Conservation (phyloP, 2,329 filamentous ascomycete species). For the Aspergillus pseudoglaucus region DNA sequence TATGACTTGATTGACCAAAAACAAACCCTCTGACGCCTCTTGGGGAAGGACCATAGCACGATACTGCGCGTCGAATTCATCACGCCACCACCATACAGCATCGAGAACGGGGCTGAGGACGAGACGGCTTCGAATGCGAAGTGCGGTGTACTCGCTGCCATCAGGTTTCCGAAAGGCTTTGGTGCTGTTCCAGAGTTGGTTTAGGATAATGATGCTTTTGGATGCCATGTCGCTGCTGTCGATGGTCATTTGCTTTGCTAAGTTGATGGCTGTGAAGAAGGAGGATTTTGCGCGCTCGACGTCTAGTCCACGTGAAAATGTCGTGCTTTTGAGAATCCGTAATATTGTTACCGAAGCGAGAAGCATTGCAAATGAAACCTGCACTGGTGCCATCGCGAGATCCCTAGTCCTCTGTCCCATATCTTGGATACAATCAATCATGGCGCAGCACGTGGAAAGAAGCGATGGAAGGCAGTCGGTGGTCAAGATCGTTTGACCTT, state of each 20-base stretch:
- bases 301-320: constrained; percentile 23
- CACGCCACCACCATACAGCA: constrained; percentile 39
- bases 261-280: constrained; percentile 32
- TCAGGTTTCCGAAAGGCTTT: constrained; percentile 36
- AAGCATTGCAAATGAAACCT: constrained; percentile 24
- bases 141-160: constrained; percentile 25
- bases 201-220: constrained; percentile 28
- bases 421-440: constrained; percentile 24
- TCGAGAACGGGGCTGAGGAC: constrained; percentile 33
- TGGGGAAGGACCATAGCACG: constrained; percentile 9
- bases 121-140: constrained; percentile 37
- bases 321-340: constrained; percentile 33
- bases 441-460: constrained; percentile 21
- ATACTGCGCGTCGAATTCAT: constrained; percentile 31
- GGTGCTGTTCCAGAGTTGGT: constrained; percentile 35
- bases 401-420: constrained; percentile 14
- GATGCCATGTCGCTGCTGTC: constrained; percentile 30
- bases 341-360: constrained; percentile 27
- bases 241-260: constrained; percentile 33
- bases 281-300: constrained; percentile 25
- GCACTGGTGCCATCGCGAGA: constrained; percentile 20
- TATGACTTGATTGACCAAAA: background rate
- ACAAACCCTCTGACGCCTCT: constrained; percentile 13
- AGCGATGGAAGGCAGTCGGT: constrained; percentile 22
- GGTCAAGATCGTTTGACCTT: constrained; percentile 21